A percentile compares a stretch with the other conserved stretches of the same genome.
Conservation (phyloP, 345 rosid genomes). For the Iberis pinnata region DNA sequence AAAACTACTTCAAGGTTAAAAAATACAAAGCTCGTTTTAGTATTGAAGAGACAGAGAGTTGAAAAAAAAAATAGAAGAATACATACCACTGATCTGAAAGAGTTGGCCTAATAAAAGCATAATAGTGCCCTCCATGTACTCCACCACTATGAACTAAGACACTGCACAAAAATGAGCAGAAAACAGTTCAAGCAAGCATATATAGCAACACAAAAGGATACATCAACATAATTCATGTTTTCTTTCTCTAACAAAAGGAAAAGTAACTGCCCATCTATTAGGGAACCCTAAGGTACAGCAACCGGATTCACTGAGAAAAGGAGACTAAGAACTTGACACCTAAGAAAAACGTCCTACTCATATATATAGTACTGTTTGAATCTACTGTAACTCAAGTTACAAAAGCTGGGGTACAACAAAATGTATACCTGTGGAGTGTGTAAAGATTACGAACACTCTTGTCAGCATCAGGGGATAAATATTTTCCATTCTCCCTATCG, state of each 20-base stretch:
- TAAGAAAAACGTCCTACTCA: background rate
- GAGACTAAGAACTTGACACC: slow-evolving; percentile 6
- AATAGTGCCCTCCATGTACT: slow-evolving; percentile 95
- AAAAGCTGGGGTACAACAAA: slow-evolving; percentile 6
- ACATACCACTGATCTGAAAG: slow-evolving; percentile 86
- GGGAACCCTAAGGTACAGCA: background rate
- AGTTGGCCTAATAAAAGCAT: slow-evolving; percentile 90
- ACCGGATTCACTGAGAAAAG: slow-evolving; percentile 10
- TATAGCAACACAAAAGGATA: background rate
- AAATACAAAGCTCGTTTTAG: background rate
- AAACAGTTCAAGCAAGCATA: slow-evolving; percentile 13
- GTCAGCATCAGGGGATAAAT: slow-evolving; percentile 88
- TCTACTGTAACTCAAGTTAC: slow-evolving; percentile 7
- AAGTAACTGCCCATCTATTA: background rate
- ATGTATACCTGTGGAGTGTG: slow-evolving; percentile 76
- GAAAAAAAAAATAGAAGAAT: background rate
- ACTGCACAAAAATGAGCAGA: slow-evolving; percentile 37
- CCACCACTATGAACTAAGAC: slow-evolving; percentile 98
- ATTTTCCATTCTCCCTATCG: slow-evolving; percentile 76
- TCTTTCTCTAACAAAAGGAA: slow-evolving; percentile 4
- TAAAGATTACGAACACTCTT: slow-evolving; percentile 83
- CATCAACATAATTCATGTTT: background rate
- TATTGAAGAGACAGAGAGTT: background rate
- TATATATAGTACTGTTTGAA: slow-evolving; percentile 1
- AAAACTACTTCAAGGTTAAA: background rate